A percentile compares a stretch with the other conserved stretches of the same genome.
phyloP scores from a whole-genome alignment of 2,329 filamentous ascomycete genomes.

The Pseudogymnoascus sp. region DNA sequence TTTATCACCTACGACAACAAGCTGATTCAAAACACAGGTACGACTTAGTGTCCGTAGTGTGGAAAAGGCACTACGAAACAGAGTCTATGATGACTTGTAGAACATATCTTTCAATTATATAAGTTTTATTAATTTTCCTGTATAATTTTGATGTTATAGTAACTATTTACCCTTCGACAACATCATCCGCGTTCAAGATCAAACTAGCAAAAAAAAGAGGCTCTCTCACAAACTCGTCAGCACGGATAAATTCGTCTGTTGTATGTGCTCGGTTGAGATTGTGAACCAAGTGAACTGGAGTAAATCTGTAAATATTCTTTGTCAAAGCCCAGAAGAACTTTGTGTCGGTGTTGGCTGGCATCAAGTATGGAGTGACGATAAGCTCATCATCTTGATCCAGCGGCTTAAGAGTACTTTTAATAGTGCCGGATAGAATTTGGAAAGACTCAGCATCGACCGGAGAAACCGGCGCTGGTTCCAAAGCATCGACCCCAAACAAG shows the following conservation, averaged over 20 bases:
- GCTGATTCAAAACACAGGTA: too few species aligned
- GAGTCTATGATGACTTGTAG: neutral
- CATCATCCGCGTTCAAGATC: conserved; percentile 23
- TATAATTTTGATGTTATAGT: neutral
- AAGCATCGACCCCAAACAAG: conserved; percentile 24
- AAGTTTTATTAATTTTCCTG: neutral
- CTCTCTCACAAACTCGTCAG: conserved; percentile 23
- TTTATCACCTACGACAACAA: too few species aligned
- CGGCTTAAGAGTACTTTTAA: conserved; percentile 11
- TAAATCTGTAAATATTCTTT: conserved; percentile 33
- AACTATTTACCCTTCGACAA: neutral
- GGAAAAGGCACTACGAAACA: too few species aligned
- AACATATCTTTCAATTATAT: neutral
- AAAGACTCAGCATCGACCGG: conserved; percentile 24
- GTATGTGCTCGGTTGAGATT: conserved; percentile 8
- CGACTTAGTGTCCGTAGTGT: too few species aligned
- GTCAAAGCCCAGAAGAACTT: conserved; percentile 27
- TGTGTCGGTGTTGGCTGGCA: conserved; percentile 22
- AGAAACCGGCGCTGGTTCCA: conserved; percentile 30
- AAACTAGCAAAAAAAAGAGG: conserved; percentile 23
- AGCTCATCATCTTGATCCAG: conserved; percentile 15
- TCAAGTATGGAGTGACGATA: conserved; percentile 17
- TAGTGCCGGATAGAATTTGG: conserved; percentile 17
- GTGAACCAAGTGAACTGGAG: conserved; percentile 20
- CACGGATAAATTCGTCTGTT: conserved; percentile 19